Evolutionary conservation across 2,329 filamentous ascomycete species (phyloP).

Genomic region (Xylariales sp.): DNA sequence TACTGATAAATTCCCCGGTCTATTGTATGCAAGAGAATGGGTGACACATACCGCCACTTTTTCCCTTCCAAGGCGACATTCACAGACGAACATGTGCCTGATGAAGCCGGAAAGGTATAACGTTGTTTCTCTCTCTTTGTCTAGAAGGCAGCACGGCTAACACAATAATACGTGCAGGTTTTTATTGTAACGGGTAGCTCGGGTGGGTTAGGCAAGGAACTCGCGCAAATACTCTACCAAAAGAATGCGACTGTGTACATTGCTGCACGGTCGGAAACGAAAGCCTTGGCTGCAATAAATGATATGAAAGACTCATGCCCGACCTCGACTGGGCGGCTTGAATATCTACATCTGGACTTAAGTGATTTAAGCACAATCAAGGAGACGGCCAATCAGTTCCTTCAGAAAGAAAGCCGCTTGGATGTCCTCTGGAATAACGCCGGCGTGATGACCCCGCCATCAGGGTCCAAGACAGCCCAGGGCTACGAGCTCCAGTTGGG

Average conservation of each 20-base stretch:
- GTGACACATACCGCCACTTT: no score
- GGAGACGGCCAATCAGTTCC: slow-evolving; percentile 15
- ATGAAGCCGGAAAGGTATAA: no score
- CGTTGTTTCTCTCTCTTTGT: no score
- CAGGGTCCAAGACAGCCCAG: slow-evolving; percentile 24
- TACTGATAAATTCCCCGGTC: no score
- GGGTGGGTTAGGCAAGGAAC: background rate
- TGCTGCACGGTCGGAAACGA: background rate
- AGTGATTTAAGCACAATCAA: slow-evolving; percentile 20
- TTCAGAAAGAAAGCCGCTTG: slow-evolving; percentile 13
- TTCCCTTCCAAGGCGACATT: no score
- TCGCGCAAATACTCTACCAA: background rate
- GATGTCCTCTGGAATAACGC: slow-evolving; percentile 33
- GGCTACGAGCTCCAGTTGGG: slow-evolving; percentile 20
- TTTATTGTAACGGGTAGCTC: background rate
- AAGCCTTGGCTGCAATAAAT: background rate
- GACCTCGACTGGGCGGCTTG: background rate
- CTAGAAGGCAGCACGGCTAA: no score
- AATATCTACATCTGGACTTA: slow-evolving; percentile 18
- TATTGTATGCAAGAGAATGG: no score
- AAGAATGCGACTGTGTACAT: background rate
- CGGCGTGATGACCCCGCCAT: slow-evolving; percentile 27
- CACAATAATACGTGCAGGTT: no score
- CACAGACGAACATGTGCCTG: no score
- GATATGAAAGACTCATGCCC: background rate